Evolutionary conservation across 306 rosid genomes (phyloP), one percentile per base, ranked within the genome.

Genomic region (Albizia julibrissin): DNA sequence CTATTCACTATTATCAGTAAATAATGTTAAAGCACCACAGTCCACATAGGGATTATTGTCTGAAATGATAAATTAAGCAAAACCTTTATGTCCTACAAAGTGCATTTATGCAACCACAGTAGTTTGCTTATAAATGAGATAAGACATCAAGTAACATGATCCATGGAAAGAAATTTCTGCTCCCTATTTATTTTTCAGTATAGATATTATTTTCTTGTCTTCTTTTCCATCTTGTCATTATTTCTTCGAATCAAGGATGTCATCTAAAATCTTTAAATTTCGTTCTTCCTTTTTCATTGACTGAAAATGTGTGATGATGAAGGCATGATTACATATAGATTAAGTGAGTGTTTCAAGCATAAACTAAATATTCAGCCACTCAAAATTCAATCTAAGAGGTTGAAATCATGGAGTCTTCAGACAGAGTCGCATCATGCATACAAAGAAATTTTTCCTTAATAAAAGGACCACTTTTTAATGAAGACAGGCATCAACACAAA

Each of bases 401-500:
- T 58, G 26, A 77, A 56, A 65, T 58, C 75, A 83, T 52, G 65
- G 54, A 75, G 29, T 43, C 22, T 72, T 80, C 61, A 54, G 73
- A 77, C 33, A 69, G 73, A 76, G n/a, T 39, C 24, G 62, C 80
- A 80, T 34, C 31, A 59, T 42, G 80, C 11, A 64, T 42, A 83
- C 11, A 64, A 72, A 22, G 24, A 73, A 15, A 12, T 62, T 43
- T 34, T 56, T 24, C 33, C 24, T 59, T 22, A 59, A 59, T 3
- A 10, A 2, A 24, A 72, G 29, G 24, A 68, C 37, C 56, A 15
- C n/a, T 66, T 62, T 50, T 43, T 56, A 82, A 67, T 19, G 44
- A 44, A 76, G 74, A 79, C 9, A 75, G 64, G 76, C 67, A 71
- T 39, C 72, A 74, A 72, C 73, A 87, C 98, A 68, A 87, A 95